Evolutionary conservation across 306 rosid genomes (phyloP).

Genomic region (Oxytropis ochrocephala): DNA sequence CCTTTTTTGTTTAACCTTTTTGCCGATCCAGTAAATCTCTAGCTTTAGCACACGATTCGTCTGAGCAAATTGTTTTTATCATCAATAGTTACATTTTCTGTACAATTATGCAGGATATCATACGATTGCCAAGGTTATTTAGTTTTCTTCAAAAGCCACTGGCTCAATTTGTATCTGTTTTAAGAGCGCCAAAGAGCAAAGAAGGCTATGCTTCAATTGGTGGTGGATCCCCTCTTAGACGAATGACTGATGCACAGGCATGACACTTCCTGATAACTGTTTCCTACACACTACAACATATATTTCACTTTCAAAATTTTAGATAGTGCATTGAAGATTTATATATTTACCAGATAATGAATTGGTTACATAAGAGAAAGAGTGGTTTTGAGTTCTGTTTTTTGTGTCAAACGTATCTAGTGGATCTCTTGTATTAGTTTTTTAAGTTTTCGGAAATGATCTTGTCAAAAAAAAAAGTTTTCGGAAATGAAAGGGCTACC

Average conservation of each 20-base stretch:
- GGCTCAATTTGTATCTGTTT: conserved; percentile 81
- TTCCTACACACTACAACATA: neutral
- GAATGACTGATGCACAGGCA: conserved; percentile 91
- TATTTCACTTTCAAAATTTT: conserved; percentile 4
- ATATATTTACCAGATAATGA: conserved; percentile 13
- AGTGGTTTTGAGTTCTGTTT: neutral
- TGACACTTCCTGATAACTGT: conserved; percentile 8
- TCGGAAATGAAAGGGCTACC: neutral
- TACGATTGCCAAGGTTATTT: conserved; percentile 82
- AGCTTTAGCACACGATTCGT: neutral
- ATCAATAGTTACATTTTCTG: neutral
- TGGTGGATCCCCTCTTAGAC: conserved; percentile 94
- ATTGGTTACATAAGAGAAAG: neutral
- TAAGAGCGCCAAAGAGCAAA: conserved; percentile 89
- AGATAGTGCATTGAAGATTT: neutral
- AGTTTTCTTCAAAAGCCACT: conserved; percentile 89
- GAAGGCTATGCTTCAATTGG: conserved; percentile 98
- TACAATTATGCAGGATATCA: conserved; percentile 62
- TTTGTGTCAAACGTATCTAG: neutral
- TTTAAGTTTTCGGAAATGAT: neutral
- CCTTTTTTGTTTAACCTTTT: conserved; percentile 94
- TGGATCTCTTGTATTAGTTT: neutral
- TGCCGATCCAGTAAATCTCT: conserved; percentile 82
- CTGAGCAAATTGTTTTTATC: neutral
- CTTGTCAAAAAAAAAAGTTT: too few species aligned